These are phyloP conservation scores for Ophiostoma montium DNA, from an alignment of 2,329 filamentous ascomycete species.

Conservation along the genomic window DNA sequence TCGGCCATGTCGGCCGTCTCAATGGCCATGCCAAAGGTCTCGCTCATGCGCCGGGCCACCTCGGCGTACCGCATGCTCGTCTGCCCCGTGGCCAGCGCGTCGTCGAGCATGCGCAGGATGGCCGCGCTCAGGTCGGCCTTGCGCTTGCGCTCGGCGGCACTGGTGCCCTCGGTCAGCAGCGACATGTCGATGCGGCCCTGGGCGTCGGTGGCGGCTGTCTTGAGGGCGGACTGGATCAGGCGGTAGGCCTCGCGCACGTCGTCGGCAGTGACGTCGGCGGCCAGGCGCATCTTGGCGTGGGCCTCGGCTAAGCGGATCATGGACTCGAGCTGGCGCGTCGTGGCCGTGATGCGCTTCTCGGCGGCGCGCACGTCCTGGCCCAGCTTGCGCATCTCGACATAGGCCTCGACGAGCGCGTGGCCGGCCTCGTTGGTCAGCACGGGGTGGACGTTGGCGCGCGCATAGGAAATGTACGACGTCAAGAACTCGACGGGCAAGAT, in stretches of 20 bases:
- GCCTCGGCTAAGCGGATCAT: slow-evolving; percentile 97
- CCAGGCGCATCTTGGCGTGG: slow-evolving; percentile 93
- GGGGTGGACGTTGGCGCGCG: slow-evolving; percentile 73
- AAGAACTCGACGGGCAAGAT: slow-evolving; percentile 89
- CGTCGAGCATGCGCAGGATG: slow-evolving; percentile 61
- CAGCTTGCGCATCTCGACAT: slow-evolving; percentile 89
- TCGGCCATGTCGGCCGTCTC: slow-evolving; percentile 74
- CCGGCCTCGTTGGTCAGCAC: slow-evolving; percentile 66
- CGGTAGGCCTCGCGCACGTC: slow-evolving; percentile 88
- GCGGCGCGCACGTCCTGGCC: slow-evolving; percentile 75
- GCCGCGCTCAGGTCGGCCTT: slow-evolving; percentile 75
- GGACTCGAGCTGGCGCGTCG: slow-evolving; percentile 87
- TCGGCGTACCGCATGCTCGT: slow-evolving; percentile 66
- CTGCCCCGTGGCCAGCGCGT: slow-evolving; percentile 54
- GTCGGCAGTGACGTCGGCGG: slow-evolving; percentile 55
- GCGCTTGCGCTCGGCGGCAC: slow-evolving; percentile 68
- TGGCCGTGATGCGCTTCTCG: slow-evolving; percentile 94
- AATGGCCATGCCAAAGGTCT: slow-evolving; percentile 55
- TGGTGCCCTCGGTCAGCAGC: slow-evolving; percentile 85
- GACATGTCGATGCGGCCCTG: slow-evolving; percentile 95
- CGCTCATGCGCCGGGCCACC: slow-evolving; percentile 55
- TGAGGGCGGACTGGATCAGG: slow-evolving; percentile 84
- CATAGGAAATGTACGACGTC: slow-evolving; percentile 94
- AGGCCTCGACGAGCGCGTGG: slow-evolving; percentile 71
- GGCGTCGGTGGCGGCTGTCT: slow-evolving; percentile 91